Base-by-base conservation (phyloP, 345 rosid genomes). In the Capsella bursapastoris region DNA sequence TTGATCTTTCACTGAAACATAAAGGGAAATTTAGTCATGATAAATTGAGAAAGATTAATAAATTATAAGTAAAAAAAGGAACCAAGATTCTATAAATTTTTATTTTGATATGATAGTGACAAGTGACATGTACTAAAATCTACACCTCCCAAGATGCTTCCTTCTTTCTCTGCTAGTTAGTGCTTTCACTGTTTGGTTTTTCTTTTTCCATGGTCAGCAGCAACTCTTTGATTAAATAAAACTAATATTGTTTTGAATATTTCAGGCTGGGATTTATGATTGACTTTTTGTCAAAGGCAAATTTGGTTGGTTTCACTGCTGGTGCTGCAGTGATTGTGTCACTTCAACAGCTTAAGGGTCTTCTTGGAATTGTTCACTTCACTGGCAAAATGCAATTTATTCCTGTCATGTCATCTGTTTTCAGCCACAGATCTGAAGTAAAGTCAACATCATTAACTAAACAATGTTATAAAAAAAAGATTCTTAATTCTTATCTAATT, bases 241-340 rank as follows among this genome's bases (percentile, higher is more conserved):
- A n/a, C 31, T 27, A 25, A 53, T 14, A 15, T 34, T 8, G 6
- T 2, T 10, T 34, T 11, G 49, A 43, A 3, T 3, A 7, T 34
- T 82, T 73, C 92, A 92, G 99, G 88, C 82, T 96, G 58, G 99
- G 99, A 5, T 96, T 96, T 78, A 56, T 92, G 56, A 96, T 96
- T 44, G 99, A 96, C 82, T 96, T 96, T 73, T 87, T 96, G 25
- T 96, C 99, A 32, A 92, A 88, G 90, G 98, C 99, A 44, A 96
- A 97, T 10, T 86, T 96, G 58, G 70, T 89, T 34, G 99, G 99
- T 63, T 96, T 96, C 84, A 96, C 89, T 90, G 98, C 98, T 44
- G 99, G 98, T 35, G 99, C 98, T 38, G 99, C 99, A 27, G 78
- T 96, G 44, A 92, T 96, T 57, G 99, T 96, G 16, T 88, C 97